phyloP scores from a whole-genome alignment of 352 stramenopile genomes.

The Elongisporangium prolatum region DNA sequence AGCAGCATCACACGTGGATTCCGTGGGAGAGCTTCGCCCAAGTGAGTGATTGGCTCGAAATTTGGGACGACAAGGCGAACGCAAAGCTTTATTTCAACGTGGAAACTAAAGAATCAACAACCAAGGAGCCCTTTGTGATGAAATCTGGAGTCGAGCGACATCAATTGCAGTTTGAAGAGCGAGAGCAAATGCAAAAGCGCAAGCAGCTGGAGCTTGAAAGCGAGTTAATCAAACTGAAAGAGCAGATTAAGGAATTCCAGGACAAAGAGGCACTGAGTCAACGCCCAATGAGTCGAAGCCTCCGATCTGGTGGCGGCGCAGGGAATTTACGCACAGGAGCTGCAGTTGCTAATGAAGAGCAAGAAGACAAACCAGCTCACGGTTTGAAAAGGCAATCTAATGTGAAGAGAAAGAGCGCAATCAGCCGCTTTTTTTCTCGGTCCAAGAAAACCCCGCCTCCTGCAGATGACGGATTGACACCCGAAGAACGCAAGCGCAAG shows the following conservation, averaged over 20 bases:
- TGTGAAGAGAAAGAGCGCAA: slow-evolving; percentile 14
- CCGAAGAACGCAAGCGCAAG: slow-evolving; percentile 31
- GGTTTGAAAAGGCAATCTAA: slow-evolving; percentile 5
- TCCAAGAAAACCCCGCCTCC: not conserved
- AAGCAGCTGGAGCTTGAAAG: slow-evolving; percentile 53
- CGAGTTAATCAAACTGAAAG: slow-evolving; percentile 61
- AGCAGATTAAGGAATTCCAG: slow-evolving; percentile 43
- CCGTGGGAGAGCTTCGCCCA: slow-evolving; percentile 43
- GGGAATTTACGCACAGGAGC: slow-evolving; percentile 10
- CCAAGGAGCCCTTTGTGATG: slow-evolving; percentile 41
- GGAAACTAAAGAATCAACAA: slow-evolving; percentile 71
- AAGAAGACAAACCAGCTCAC: not conserved
- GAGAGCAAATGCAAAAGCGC: slow-evolving; percentile 44
- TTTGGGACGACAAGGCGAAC: slow-evolving; percentile 43
- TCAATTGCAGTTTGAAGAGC: slow-evolving; percentile 44
- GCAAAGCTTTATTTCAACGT: slow-evolving; percentile 67
- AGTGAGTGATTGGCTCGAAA: slow-evolving; percentile 70
- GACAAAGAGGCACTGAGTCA: slow-evolving; percentile 25
- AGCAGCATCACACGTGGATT: slow-evolving; percentile 57
- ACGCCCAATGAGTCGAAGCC: slow-evolving; percentile 14
- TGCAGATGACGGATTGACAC: slow-evolving; percentile 11
- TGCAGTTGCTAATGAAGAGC: slow-evolving; percentile 5
- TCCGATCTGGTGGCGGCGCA: not conserved
- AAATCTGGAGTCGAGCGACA: slow-evolving; percentile 53
- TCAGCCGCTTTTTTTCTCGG: slow-evolving; percentile 21